Percentiles rank a stretch among this genome's conserved stretches.
Evolutionary conservation across 2,329 filamentous ascomycete genomes (phyloP).

Genomic region (Pseudogymnoascus sp.): DNA sequence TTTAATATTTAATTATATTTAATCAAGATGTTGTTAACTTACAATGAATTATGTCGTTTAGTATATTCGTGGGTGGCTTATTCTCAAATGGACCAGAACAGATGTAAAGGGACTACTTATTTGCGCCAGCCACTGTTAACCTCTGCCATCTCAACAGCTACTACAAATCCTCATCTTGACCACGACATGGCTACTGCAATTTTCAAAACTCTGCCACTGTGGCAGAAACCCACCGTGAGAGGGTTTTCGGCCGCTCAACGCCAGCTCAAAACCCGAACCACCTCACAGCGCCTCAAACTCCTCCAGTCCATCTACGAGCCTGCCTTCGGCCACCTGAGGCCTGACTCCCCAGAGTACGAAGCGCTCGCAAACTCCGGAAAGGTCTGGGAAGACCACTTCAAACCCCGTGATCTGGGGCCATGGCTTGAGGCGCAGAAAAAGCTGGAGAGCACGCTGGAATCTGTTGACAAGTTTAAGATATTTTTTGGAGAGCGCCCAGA

Average conservation of each 20-base stretch:
- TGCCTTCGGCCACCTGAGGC: neutral
- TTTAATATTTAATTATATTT: neutral
- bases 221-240: neutral
- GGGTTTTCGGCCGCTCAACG: neutral
- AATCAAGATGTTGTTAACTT: neutral
- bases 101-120: neutral
- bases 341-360: conserved; percentile 16
- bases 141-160: neutral
- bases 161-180: neutral
- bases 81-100: neutral
- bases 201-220: neutral
- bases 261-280: neutral
- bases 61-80: neutral
- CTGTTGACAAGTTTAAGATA: conserved; percentile 11
- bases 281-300: neutral
- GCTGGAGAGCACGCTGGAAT: conserved; percentile 8
- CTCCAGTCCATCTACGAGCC: conserved; percentile 1
- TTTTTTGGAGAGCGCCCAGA: neutral
- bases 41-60: neutral
- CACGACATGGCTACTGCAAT: neutral
- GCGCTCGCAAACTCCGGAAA: conserved; percentile 19
- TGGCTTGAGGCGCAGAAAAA: conserved; percentile 11
- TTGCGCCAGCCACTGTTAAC: neutral
- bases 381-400: conserved; percentile 22
- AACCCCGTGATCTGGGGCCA: conserved; percentile 15